These are phyloP conservation scores for Pholiota conissans DNA, from an alignment of 768 basidiomycete species.

Conservation along the genomic window DNA sequence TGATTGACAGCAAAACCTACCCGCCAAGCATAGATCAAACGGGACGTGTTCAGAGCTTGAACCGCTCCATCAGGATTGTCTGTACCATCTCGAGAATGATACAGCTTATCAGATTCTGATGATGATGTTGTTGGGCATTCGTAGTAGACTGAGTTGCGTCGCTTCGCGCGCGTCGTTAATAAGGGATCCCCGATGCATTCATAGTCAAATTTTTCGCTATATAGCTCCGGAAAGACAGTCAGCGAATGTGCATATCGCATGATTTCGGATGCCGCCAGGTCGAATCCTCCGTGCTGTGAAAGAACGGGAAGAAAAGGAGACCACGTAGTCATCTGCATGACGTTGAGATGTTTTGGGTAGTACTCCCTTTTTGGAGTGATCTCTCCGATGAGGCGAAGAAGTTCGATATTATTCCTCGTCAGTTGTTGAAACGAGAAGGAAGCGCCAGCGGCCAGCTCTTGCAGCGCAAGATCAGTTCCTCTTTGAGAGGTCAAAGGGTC, in stretches of 20 bases:
- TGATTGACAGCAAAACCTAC: neutral
- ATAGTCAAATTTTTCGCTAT: neutral
- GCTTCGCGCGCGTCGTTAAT: slow-evolving; percentile 12
- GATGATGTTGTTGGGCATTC: neutral
- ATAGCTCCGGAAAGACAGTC: slow-evolving; percentile 8
- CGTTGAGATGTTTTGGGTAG: slow-evolving; percentile 34
- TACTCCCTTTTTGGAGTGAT: slow-evolving; percentile 35
- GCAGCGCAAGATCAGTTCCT: slow-evolving; percentile 44
- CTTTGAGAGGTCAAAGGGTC: slow-evolving; percentile 46
- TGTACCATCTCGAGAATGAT: slow-evolving; percentile 11
- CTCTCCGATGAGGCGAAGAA: slow-evolving; percentile 31
- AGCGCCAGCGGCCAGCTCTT: slow-evolving; percentile 36
- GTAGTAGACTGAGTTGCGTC: slow-evolving; percentile 11
- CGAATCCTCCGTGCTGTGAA: slow-evolving; percentile 29
- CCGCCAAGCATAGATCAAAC: slow-evolving; percentile 11
- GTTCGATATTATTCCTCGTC: slow-evolving; percentile 21
- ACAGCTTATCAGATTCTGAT: slow-evolving; percentile 1
- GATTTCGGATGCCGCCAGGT: slow-evolving; percentile 24
- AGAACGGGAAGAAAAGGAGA: slow-evolving; percentile 14
- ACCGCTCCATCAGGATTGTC: slow-evolving; percentile 8
- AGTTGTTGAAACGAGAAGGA: slow-evolving; percentile 41
- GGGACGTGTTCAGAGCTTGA: slow-evolving; percentile 10
- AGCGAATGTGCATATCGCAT: slow-evolving; percentile 22
- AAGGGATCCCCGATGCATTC: neutral
- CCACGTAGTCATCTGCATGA: slow-evolving; percentile 44